These are phyloP conservation scores for Trichoderma afroharzianum DNA, from an alignment of 2,329 filamentous ascomycete species.

Conservation along the genomic window DNA sequence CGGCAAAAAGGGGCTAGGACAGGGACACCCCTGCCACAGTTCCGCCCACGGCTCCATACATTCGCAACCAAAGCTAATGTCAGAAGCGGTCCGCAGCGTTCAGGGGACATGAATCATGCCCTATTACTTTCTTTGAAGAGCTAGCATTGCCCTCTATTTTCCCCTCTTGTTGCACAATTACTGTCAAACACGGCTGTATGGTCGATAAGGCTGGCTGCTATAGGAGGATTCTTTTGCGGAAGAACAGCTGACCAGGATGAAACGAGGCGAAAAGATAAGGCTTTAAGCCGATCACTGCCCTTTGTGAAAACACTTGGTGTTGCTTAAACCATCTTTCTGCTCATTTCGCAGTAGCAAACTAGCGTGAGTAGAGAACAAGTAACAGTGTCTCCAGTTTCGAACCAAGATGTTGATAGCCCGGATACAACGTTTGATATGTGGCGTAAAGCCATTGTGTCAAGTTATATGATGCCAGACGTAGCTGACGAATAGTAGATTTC, in stretches of 20 bases:
- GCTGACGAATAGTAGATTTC: not conserved
- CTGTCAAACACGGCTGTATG: not conserved
- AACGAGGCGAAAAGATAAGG: not conserved
- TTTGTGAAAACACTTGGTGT: not conserved
- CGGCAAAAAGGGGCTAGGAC: constrained; percentile 30
- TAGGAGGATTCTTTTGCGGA: not conserved
- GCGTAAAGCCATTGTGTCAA: not conserved
- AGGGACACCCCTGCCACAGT: constrained; percentile 16
- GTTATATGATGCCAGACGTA: not conserved
- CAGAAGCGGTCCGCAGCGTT: constrained; percentile 9
- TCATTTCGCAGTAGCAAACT: not conserved
- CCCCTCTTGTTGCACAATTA: not conserved
- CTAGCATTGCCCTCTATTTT: not conserved
- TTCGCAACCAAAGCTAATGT: constrained; percentile 10
- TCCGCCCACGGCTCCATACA: constrained; percentile 17
- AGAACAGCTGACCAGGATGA: not conserved
- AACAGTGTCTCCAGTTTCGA: not conserved
- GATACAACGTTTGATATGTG: not conserved
- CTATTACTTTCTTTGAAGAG: not conserved
- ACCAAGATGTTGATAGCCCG: not conserved
- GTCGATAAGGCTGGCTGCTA: not conserved
- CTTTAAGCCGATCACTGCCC: not conserved
- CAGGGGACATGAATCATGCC: not conserved
- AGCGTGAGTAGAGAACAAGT: not conserved
- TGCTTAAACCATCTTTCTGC: not conserved